Evolutionary conservation across 2,329 filamentous ascomycete genomes (phyloP), one percentile per base, ranked within the genome.

Genomic region (Fusarium kyushuense): DNA sequence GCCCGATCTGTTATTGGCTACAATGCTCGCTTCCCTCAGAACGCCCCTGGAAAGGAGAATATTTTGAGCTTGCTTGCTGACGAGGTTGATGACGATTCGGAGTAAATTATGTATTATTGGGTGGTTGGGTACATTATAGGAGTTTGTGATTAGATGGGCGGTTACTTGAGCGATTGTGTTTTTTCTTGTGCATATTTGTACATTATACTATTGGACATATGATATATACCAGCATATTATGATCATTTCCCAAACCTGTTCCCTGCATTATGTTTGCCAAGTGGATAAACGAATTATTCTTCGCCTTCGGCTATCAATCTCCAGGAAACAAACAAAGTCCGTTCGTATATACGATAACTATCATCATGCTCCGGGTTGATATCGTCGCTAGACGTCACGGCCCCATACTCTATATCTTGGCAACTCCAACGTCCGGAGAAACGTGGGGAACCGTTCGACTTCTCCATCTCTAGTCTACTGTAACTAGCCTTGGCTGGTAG

Each of bases 21-120:
- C 77, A 89, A 89, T 76, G 76, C 84, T 5, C 79, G 87, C 7
- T 85, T 83, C 71, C 82, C 83, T 2, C 87, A 89, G 76, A 86
- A 85, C 67, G 54, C 70, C 3, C 80, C 82, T 13, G 83, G 84
- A 8, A 52, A 76, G 55, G 69, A 76, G 12, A 87, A 74, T 12
- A 9, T 74, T 7, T 25, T 74, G 38, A 30, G 33, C 21, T 35
- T 58, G 21, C 32, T 48, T 14, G 36, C 62, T 21, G 32, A 60
- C 5, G 30, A 53, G 21, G 14, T 64, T 2, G 17, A 58, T 4
- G 19, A 38, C 2, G 7, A 38, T 14, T 30, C 59, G n/a, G 32
- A 30, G 30, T 63, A 56, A 43, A 8, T 6, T 33, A 2, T 12
- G 11, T 7, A 13, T 16, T 6, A 17, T 4, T 14, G 14, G 1